Conservation (phyloP, 2,329 filamentous ascomycete species). For the Aureobasidium sp. region DNA sequence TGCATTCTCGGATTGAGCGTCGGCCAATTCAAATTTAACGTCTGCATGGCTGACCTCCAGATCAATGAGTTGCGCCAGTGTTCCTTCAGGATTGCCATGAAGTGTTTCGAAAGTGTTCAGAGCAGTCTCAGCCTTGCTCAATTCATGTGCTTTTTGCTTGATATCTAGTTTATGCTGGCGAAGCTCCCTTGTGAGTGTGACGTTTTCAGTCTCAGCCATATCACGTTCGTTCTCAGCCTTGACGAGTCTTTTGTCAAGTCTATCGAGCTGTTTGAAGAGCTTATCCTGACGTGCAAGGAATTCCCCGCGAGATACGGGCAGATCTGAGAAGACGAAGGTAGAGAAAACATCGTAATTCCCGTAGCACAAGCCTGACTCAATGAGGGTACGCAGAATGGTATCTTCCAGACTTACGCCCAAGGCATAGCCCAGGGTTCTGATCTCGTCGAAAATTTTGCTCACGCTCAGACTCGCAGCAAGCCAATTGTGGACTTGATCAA, state of each 20-base stretch:
- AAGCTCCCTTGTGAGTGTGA: background rate
- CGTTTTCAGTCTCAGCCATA: background rate
- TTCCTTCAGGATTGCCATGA: background rate
- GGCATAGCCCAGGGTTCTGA: background rate
- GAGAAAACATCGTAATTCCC: conserved; percentile 7
- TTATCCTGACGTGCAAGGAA: background rate
- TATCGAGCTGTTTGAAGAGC: background rate
- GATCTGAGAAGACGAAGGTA: background rate
- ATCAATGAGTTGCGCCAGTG: background rate
- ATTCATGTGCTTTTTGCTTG: background rate
- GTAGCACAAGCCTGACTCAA: conserved; percentile 2
- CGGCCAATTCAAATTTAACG: no score
- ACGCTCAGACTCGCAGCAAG: background rate
- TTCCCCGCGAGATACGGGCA: background rate
- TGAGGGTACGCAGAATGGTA: background rate
- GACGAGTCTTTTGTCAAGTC: background rate
- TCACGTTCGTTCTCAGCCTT: background rate
- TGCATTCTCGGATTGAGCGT: no score
- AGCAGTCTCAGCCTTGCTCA: background rate
- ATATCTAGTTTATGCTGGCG: background rate
- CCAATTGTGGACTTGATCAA: background rate
- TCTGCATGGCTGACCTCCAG: background rate
- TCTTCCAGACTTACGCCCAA: background rate
- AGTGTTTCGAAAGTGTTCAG: background rate
- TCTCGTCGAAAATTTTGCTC: background rate